Evolutionary conservation across 495 filamentous ascomycete species (phyloP).

Genomic region (Podospora appendiculata): DNA sequence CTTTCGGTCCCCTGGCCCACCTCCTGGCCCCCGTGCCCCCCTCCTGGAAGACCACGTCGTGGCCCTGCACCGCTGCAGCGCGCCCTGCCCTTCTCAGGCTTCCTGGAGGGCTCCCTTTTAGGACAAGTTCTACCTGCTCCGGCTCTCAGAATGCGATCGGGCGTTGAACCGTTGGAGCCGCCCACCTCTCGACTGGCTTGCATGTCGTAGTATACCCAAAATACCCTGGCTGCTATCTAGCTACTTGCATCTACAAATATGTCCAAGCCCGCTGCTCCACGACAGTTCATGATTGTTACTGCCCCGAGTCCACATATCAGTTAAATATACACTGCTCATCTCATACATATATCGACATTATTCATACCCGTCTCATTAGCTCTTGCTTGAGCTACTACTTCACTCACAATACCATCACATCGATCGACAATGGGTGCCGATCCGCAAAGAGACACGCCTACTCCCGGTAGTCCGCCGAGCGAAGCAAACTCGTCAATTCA

Average conservation of each 20-base stretch:
- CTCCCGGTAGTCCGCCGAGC: slow-evolving; percentile 7
- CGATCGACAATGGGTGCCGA: slow-evolving; percentile 3
- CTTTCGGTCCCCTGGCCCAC: no score
- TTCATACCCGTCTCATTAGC: not conserved
- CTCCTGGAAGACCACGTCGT: not conserved
- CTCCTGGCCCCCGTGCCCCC: no score
- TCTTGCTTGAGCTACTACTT: not conserved
- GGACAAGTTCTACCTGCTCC: no score
- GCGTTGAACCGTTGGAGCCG: not conserved
- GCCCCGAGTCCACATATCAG: not conserved
- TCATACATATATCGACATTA: not conserved
- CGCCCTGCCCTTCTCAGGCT: slow-evolving; percentile 12
- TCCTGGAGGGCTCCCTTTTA: slow-evolving; percentile 15
- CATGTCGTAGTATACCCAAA: no score
- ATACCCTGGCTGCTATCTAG: not conserved
- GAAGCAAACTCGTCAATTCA: slow-evolving; percentile 23
- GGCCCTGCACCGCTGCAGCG: slow-evolving; percentile 10
- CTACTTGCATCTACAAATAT: not conserved
- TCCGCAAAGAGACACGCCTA: not conserved
- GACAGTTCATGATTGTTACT: no score
- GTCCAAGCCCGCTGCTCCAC: not conserved
- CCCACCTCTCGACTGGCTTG: not conserved
- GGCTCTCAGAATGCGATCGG: not conserved
- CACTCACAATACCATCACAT: not conserved
- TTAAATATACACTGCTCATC: not conserved